Evolutionary conservation across 352 stramenopile species (phyloP), one percentile per base, ranked within the genome.

Genomic region (Thraustotheca clavata): DNA sequence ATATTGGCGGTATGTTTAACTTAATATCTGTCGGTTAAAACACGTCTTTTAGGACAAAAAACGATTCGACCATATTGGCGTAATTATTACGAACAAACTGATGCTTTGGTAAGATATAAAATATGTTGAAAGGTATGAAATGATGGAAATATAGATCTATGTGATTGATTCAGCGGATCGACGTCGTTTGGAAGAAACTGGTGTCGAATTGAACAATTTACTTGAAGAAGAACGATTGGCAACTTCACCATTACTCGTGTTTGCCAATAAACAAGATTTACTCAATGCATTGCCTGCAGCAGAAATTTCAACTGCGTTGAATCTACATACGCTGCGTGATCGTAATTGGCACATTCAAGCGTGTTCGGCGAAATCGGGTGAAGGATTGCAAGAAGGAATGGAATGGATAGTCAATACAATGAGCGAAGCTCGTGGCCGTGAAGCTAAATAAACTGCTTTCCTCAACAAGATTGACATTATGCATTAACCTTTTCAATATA

Each of bases 41-140:
- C 14, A 33, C 14, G 7, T 29, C 27, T 20, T 43, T 18, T 40
- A 62, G 49, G 97, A 31, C 97, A 99, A 81, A 96, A 98, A 67
- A 99, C 97, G 22, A 99, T 99, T 57, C 89, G 96, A 22, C 92
- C 96, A 5, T 99, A 99, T 77, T 99, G 97, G 97, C 83, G 96
- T 39, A 99, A 99, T 80, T 99, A 99, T 79, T 99, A 98, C 75
- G 97, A 99, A 79, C 76, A 97, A 74, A 98, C 94, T 2, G 94
- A 98, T 69, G 91, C 89, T 5, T 70, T 98, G 52, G 82, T 93
- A 66, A 50, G 7, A 14, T 6, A 14, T 29, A 6, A 14, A 50
- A 6, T 7, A 29, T 29, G 43, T 33, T 14, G 43, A 50, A 6
- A 6, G 6, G 27, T 50, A 50, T 29, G 7, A 6, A 50, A 14